Conservation (phyloP, 148 eudicot genomes). For the Vaccinium darrowii region DNA sequence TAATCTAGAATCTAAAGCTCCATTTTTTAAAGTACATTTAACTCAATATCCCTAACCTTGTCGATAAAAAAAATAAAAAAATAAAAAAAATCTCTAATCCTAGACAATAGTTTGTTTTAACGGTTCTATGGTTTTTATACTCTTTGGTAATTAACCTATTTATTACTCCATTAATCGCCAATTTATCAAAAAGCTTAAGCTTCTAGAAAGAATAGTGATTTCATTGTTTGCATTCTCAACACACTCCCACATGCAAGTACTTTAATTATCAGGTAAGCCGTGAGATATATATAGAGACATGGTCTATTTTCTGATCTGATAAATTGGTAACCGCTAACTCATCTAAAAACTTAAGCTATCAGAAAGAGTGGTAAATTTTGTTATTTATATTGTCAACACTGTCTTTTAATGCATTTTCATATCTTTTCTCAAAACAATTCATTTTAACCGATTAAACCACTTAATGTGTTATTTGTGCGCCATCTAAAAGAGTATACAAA, state of each 20-base stretch:
- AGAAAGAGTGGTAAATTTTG: no score
- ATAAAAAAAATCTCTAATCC: no score
- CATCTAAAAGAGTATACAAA: no score
- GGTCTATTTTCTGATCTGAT: neutral
- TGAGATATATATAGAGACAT: neutral
- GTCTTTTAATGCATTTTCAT: neutral
- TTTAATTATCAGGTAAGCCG: neutral
- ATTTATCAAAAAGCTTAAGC: neutral
- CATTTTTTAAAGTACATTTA: no score
- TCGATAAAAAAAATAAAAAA: no score
- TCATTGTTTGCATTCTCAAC: neutral
- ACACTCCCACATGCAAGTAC: neutral
- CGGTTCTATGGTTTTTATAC: no score
- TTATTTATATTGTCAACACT: neutral
- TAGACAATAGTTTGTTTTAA: no score
- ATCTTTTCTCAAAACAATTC: neutral
- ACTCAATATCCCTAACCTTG: no score
- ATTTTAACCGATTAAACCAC: neutral
- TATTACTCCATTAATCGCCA: neutral
- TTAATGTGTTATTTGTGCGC: no score
- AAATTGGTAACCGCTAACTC: neutral
- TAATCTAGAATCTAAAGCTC: no score
- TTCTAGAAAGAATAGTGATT: neutral
- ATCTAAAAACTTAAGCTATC: no score
- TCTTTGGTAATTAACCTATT: neutral